A percentile compares a stretch with the other conserved stretches of the same genome.
phyloP scores from a whole-genome alignment of 1,284 basidiomycete species.

The Phylloporus sp. region DNA sequence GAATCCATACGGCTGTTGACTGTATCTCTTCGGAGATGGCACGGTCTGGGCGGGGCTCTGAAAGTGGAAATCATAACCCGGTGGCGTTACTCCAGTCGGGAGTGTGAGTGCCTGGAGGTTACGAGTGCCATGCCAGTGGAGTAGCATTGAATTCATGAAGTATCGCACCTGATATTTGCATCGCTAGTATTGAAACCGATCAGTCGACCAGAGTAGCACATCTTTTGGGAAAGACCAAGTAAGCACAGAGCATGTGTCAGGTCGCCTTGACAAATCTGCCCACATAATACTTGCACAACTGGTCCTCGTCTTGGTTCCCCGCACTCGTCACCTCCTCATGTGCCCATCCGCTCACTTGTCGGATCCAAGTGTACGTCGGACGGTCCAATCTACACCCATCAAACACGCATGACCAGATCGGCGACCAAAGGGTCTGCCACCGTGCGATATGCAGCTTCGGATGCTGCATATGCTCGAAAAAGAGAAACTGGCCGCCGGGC shows the following conservation, averaged over 20 bases:
- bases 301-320: constrained; percentile 55
- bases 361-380: constrained; percentile 62
- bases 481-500: constrained; percentile 65
- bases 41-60: too few species aligned
- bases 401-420: constrained; percentile 63
- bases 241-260: constrained; percentile 20
- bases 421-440: constrained; percentile 77
- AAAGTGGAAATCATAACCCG: too few species aligned
- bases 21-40: too few species aligned
- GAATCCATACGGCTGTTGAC: too few species aligned
- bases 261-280: constrained; percentile 60
- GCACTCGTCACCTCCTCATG: constrained; percentile 59
- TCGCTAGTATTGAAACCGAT: too few species aligned
- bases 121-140: too few species aligned
- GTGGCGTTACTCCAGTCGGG: too few species aligned
- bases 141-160: too few species aligned
- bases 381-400: constrained; percentile 70
- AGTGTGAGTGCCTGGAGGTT: too few species aligned
- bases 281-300: constrained; percentile 63
- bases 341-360: constrained; percentile 47
- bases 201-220: too few species aligned
- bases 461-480: constrained; percentile 71
- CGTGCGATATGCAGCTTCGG: constrained; percentile 57
- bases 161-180: too few species aligned
- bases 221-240: too few species aligned